phyloP scores from a whole-genome alignment of 2,329 filamentous ascomycete species.

The Nemania sp. region DNA sequence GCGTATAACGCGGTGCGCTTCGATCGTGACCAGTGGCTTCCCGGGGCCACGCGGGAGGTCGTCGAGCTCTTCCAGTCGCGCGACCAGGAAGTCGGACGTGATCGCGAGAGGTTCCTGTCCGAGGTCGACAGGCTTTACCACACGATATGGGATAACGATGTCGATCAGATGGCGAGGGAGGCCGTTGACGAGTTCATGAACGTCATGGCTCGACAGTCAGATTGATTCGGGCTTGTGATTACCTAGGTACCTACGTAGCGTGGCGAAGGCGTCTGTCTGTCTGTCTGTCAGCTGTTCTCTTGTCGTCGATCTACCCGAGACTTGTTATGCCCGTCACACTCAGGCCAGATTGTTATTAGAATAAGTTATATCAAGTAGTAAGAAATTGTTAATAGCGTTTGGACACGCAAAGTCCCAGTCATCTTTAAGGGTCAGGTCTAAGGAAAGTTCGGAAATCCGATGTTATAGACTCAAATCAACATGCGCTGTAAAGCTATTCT shows the following conservation, averaged over 20 bases:
- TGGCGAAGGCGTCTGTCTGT: neutral
- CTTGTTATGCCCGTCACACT: neutral
- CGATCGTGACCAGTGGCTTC: slow-evolving; percentile 40
- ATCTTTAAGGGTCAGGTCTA: neutral
- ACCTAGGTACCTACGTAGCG: neutral
- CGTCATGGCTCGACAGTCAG: neutral
- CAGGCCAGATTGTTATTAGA: too few species aligned
- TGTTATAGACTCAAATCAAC: neutral
- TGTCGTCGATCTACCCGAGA: too few species aligned
- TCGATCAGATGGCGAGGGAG: slow-evolving; percentile 35
- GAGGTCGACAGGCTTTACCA: slow-evolving; percentile 33
- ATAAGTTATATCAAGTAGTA: too few species aligned
- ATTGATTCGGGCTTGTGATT: neutral
- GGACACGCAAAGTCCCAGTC: too few species aligned
- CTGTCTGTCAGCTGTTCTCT: too few species aligned
- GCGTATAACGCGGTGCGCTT: slow-evolving; percentile 39
- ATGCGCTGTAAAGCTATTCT: neutral
- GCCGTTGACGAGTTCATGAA: slow-evolving; percentile 24
- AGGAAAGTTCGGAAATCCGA: neutral
- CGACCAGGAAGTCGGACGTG: slow-evolving; percentile 27
- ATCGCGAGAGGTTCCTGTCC: slow-evolving; percentile 31
- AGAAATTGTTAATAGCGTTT: too few species aligned
- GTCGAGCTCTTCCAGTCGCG: slow-evolving; percentile 41
- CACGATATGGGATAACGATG: slow-evolving; percentile 40
- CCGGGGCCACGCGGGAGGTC: slow-evolving; percentile 37